A percentile compares a stretch with the other conserved stretches of the same genome.
These are phyloP conservation scores for Whalleya microplaca DNA, from an alignment of 2,329 filamentous ascomycete species.

Conservation along the genomic window DNA sequence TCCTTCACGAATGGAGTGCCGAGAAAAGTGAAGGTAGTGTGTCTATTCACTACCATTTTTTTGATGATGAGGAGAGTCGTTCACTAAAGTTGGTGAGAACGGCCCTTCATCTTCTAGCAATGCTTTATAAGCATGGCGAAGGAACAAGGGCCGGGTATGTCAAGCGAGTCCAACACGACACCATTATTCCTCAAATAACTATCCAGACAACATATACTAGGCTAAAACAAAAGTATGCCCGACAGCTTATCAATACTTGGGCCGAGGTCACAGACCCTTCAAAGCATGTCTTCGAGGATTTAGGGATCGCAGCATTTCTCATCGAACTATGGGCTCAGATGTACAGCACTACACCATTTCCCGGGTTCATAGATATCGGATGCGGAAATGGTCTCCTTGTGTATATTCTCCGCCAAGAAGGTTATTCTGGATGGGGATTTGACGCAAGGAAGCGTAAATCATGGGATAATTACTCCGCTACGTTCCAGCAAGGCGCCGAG, in stretches of 20 bases:
- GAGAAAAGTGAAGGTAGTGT: constrained; percentile 50
- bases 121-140: constrained; percentile 74
- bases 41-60: constrained; percentile 65
- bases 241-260: constrained; percentile 73
- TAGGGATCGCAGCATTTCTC: constrained; percentile 87
- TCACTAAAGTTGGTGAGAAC: constrained; percentile 63
- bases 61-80: constrained; percentile 39
- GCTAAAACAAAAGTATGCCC: constrained; percentile 80
- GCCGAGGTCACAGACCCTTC: constrained; percentile 82
- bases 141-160: constrained; percentile 68
- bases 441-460: constrained; percentile 86
- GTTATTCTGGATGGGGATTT: constrained; percentile 86
- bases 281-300: constrained; percentile 95
- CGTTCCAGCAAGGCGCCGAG: constrained; percentile 12
- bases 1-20: constrained; percentile 69
- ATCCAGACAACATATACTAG: constrained; percentile 83
- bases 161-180: constrained; percentile 84
- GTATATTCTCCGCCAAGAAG: constrained; percentile 78
- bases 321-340: constrained; percentile 90
- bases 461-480: constrained; percentile 69
- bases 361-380: constrained; percentile 93
- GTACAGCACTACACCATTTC: constrained; percentile 68
- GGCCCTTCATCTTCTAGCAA: constrained; percentile 68
- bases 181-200: constrained; percentile 72
- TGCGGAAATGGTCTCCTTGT: constrained; percentile 94